Base-by-base conservation (phyloP, 1,139 yeast genomes). In the Tardiomyces blankii region DNA sequence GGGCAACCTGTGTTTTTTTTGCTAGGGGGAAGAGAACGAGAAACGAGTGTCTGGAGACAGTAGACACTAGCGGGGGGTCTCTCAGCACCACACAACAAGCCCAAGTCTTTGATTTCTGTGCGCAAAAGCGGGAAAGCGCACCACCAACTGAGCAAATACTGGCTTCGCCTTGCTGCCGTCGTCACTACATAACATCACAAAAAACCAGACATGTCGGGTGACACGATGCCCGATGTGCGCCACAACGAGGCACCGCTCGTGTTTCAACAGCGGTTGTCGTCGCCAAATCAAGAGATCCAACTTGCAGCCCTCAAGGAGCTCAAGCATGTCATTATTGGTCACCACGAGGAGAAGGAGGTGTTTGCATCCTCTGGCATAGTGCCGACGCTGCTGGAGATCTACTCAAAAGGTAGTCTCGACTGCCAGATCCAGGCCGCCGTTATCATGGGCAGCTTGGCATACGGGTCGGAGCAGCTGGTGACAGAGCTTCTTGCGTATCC, bases 301-400 rank as follows among this genome's bases (percentile, higher is more conserved):
- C 46, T 58, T 12, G 42, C 30, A 3, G 61, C 55, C 13, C 51
- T 65, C 38, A 46, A 53, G 42, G 44, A 50, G 19, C 51, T 64
- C 42, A 64, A 64, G 47, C 61, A 63, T 48, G 51, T 59, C 11
- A 49, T 63, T n/a, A 64, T 65, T 35, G 68, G 68, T 16, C 67
- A 64, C 44, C 55, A 57, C 39, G 64, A 61, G 30, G 58, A 61
- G 45, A 64, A 64, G 48, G 53, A 54, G 21, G 49, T 47, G 28
- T 58, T 53, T 33, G 49, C 59, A 19, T 51, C 50, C 12, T 51
- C 52, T 14, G 58, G 59, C 12, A 50, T 61, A 12, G 54, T 63
- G 14, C 54, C 52, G 2, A 54, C 52, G 11, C 50, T 64, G 40
- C 51, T 62, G 8, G 48, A 46, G 16, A 50, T 62, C 14, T 50